Percentiles rank a stretch among this genome's conserved stretches.
Conservation (phyloP, 1,139 yeast genomes). For the Zygoascus sp. region DNA sequence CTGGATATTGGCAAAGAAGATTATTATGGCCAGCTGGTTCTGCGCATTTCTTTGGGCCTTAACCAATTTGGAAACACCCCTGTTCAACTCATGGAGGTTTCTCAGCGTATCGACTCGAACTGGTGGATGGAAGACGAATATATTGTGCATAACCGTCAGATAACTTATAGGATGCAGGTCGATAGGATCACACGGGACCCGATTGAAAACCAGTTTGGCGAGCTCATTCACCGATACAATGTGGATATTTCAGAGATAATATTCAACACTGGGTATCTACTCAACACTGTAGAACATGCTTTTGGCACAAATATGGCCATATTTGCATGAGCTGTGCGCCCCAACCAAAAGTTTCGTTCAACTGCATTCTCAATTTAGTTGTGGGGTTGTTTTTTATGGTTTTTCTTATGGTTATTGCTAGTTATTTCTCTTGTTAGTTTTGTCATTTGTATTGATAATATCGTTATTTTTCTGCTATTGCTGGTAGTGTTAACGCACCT, state of each 20-base stretch:
- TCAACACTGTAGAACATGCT: conserved; percentile 16
- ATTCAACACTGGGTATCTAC: conserved; percentile 22
- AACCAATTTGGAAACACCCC: conserved; percentile 12
- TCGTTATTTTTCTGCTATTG: too few relatives aligned
- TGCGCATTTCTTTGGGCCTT: conserved; percentile 17
- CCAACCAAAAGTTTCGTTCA: too few relatives aligned
- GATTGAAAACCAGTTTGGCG: conserved; percentile 18
- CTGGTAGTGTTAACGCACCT: too few relatives aligned
- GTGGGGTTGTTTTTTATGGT: too few relatives aligned
- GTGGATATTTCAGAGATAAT: conserved; percentile 22
- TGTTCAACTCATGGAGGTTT: conserved; percentile 15
- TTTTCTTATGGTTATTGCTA: too few relatives aligned
- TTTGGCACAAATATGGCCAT: neutral
- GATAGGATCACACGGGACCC: conserved; percentile 14
- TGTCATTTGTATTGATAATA: too few relatives aligned
- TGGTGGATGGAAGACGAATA: conserved; percentile 23
- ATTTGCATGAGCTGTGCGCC: too few relatives aligned
- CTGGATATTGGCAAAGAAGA: conserved; percentile 22
- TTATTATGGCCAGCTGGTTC: conserved; percentile 20
- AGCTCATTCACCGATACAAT: conserved; percentile 16
- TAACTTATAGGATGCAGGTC: conserved; percentile 22
- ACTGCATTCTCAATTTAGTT: too few relatives aligned
- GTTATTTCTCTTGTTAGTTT: too few relatives aligned
- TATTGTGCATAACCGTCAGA: conserved; percentile 20
- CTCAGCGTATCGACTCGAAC: conserved; percentile 21